A percentile compares a stretch with the other conserved stretches of the same genome.
Conservation (phyloP, 176 grass and related monocot species). For the Puccinellia tenuiflora region DNA sequence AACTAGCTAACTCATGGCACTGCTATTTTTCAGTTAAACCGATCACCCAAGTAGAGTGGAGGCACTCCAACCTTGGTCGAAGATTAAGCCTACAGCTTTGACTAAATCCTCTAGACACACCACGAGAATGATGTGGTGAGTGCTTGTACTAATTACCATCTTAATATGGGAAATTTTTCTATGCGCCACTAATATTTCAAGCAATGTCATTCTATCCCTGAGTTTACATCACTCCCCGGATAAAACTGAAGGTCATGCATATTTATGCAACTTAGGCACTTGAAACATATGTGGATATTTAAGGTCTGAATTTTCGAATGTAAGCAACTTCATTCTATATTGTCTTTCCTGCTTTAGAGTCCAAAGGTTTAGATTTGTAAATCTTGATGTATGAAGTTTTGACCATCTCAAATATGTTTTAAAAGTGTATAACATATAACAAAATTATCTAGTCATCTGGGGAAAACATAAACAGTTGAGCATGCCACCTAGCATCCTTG, state of each 20-base stretch:
- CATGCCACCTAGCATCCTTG: not conserved
- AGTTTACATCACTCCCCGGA: not conserved
- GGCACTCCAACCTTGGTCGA: conserved; percentile 26
- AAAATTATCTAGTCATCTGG: not conserved
- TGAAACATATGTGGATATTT: not conserved
- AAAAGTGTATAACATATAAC: not conserved
- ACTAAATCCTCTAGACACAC: conserved; percentile 40
- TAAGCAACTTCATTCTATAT: not conserved
- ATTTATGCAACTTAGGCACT: not conserved
- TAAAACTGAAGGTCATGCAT: not conserved
- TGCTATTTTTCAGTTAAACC: conserved; percentile 38
- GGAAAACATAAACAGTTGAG: not conserved
- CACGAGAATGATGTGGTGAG: conserved; percentile 42
- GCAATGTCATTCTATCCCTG: not conserved
- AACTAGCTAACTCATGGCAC: not conserved
- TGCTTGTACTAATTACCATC: not conserved
- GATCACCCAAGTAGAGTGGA: conserved; percentile 15
- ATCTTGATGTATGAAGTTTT: not conserved
- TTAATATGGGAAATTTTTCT: not conserved
- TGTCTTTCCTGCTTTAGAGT: not conserved
- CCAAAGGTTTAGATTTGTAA: not conserved
- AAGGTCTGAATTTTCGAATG: not conserved
- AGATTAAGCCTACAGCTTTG: conserved; percentile 20
- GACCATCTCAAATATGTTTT: not conserved
- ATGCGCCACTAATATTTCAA: not conserved